These are phyloP conservation scores for Plasmodium malariae DNA, from an alignment of 169 alveolate species.

Conservation along the genomic window DNA sequence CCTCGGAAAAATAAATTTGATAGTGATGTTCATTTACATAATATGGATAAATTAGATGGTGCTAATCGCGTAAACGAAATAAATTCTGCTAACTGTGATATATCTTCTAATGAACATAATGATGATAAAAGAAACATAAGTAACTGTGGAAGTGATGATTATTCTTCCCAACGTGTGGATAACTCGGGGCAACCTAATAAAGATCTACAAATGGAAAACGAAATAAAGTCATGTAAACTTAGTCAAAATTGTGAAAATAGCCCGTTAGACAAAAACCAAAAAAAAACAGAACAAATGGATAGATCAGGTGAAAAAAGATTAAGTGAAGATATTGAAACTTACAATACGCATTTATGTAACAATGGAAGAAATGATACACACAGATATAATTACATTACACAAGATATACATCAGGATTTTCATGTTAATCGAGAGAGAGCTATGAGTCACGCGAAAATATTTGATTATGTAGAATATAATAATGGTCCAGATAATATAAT, in stretches of 20 bases:
- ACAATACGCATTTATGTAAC: background rate
- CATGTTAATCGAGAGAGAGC: conserved; percentile 35
- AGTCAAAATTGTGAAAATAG: background rate
- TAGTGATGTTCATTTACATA: too few species aligned
- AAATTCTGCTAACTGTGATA: too few species aligned
- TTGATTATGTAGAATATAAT: conserved; percentile 22
- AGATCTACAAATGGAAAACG: too few species aligned
- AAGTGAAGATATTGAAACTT: background rate
- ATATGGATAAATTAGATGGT: too few species aligned
- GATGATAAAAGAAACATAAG: too few species aligned
- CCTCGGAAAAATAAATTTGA: too few species aligned
- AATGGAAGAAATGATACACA: background rate
- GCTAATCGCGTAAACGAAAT: too few species aligned
- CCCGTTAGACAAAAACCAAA: background rate
- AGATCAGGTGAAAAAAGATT: background rate
- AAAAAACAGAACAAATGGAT: background rate
- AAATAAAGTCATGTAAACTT: too few species aligned
- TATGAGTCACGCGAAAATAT: conserved; percentile 54
- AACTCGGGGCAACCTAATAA: too few species aligned
- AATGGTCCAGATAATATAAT: background rate
- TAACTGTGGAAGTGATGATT: too few species aligned
- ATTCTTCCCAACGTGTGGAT: too few species aligned
- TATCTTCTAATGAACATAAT: too few species aligned
- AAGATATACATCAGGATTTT: background rate
- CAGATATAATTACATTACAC: background rate